Conservation (phyloP, 2,329 filamentous ascomycete species). For the Pseudonectria buxi region DNA sequence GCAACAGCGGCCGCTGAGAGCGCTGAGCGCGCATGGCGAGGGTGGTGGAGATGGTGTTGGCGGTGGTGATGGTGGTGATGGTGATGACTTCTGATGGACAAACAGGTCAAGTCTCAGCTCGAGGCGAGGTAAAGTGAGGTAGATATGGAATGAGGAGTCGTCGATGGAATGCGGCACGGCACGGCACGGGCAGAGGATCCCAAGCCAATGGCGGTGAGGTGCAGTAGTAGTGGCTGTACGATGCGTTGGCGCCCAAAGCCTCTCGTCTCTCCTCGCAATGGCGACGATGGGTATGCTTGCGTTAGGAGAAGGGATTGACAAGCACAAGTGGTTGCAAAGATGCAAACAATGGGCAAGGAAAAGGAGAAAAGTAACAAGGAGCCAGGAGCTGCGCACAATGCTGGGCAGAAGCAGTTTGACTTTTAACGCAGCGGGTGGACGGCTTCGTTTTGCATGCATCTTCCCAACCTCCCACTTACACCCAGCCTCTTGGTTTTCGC, state of each 20-base stretch:
- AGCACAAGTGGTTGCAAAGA: not conserved
- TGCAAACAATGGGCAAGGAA: conserved; percentile 7
- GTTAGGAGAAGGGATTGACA: too few relatives aligned
- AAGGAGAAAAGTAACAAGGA: conserved; percentile 9
- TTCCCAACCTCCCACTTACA: conserved; percentile 32
- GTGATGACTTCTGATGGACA: too few relatives aligned
- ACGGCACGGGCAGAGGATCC: too few relatives aligned
- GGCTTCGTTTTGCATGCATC: conserved; percentile 12
- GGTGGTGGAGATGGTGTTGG: conserved; percentile 1
- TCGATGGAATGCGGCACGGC: too few relatives aligned
- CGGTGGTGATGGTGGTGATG: not conserved
- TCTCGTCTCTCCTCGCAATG: too few relatives aligned
- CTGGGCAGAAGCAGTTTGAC: conserved; percentile 26
- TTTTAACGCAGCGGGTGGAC: conserved; percentile 23
- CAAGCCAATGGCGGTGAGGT: too few relatives aligned
- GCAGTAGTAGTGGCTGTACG: too few relatives aligned
- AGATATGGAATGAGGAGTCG: too few relatives aligned
- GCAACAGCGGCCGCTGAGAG: conserved; percentile 20
- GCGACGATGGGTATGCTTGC: too few relatives aligned
- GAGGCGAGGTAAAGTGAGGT: too few relatives aligned
- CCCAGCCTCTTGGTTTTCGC: conserved; percentile 26
- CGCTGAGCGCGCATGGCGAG: conserved; percentile 13
- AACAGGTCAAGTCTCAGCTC: too few relatives aligned
- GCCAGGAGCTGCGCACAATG: conserved; percentile 10
- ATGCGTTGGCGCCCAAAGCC: too few relatives aligned